Percentiles rank a stretch among this genome's conserved stretches.
phyloP scores from a whole-genome alignment of 805 yeast genomes.

The Pichia scutulata region DNA sequence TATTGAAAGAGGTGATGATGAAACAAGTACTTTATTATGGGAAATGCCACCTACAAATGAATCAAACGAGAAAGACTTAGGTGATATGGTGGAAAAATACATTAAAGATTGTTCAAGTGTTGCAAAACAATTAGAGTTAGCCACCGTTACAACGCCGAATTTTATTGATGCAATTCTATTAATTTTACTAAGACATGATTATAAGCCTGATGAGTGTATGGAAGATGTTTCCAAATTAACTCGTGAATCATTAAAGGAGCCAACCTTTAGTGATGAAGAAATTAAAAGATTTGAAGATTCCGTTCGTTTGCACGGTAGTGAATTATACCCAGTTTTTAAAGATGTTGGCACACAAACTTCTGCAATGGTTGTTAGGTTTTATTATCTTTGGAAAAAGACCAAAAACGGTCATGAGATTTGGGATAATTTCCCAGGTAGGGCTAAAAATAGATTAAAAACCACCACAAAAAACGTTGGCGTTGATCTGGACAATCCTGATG shows the following conservation, averaged over 20 bases:
- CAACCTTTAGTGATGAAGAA: slow-evolving; percentile 63
- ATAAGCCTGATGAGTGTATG: slow-evolving; percentile 45
- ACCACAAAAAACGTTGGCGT: slow-evolving; percentile 35
- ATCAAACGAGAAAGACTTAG: slow-evolving; percentile 11
- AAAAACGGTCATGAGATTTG: slow-evolving; percentile 65
- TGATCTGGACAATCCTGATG: slow-evolving; percentile 43
- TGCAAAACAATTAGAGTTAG: slow-evolving; percentile 48
- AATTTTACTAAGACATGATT: slow-evolving; percentile 43
- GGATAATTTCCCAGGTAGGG: slow-evolving; percentile 73
- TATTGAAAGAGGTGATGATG: slow-evolving; percentile 74
- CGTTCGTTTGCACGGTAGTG: slow-evolving; percentile 66
- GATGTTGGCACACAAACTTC: slow-evolving; percentile 67
- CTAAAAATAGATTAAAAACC: slow-evolving; percentile 46
- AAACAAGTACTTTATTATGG: slow-evolving; percentile 64
- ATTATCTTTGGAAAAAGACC: slow-evolving; percentile 90
- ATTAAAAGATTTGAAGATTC: slow-evolving; percentile 64
- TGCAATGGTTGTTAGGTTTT: slow-evolving; percentile 77
- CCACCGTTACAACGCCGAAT: slow-evolving; percentile 60
- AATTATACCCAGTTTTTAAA: slow-evolving; percentile 63
- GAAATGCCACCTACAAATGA: slow-evolving; percentile 28
- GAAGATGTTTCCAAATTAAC: slow-evolving; percentile 40
- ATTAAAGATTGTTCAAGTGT: slow-evolving; percentile 45
- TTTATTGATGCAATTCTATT: slow-evolving; percentile 69
- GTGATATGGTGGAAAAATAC: slow-evolving; percentile 36
- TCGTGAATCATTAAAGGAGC: slow-evolving; percentile 60